Evolutionary conservation across 1,284 basidiomycete species (phyloP).

Genomic region (Cutaneotrichosporon sp.): DNA sequence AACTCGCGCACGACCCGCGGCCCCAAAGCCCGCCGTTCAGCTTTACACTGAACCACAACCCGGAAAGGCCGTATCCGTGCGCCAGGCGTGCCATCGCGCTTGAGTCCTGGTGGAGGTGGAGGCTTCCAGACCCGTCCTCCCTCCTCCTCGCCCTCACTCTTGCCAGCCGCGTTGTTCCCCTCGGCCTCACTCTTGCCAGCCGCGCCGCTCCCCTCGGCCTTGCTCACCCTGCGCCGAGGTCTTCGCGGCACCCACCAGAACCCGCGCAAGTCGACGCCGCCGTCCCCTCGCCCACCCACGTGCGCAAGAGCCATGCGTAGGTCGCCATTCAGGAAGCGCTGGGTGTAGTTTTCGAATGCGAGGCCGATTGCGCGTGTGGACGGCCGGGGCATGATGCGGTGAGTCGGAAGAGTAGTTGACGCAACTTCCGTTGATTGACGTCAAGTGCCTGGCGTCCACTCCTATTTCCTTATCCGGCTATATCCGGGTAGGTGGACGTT

Average conservation of each 20-base stretch:
- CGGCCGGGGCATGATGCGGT: conserved; percentile 1
- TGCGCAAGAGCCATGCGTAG: conserved; percentile 72
- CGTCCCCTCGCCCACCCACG: conserved; percentile 78
- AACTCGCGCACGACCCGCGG: conserved; percentile 80
- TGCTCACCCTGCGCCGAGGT: not conserved
- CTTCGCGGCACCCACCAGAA: conserved; percentile 82
- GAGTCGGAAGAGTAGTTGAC: not conserved
- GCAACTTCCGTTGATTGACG: not conserved
- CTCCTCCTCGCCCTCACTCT: not conserved
- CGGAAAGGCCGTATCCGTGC: conserved; percentile 58
- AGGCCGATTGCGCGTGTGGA: conserved; percentile 64
- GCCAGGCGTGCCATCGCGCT: conserved; percentile 5
- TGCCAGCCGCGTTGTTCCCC: no score
- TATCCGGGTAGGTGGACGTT: no score
- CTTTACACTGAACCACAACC: conserved; percentile 87
- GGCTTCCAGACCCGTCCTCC: not conserved
- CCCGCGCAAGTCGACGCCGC: conserved; percentile 82
- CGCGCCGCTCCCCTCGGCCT: not conserved
- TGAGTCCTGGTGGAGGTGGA: not conserved
- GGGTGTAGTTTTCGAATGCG: conserved; percentile 72
- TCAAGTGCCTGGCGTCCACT: not conserved
- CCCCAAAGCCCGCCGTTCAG: conserved; percentile 72
- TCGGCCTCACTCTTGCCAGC: not conserved
- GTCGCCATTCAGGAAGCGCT: conserved; percentile 61
- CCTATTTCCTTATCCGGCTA: no score